Percentiles rank a stretch among this genome's conserved stretches.
These are phyloP conservation scores for Trametes cubensis DNA, from an alignment of 768 basidiomycete species.

Conservation along the genomic window DNA sequence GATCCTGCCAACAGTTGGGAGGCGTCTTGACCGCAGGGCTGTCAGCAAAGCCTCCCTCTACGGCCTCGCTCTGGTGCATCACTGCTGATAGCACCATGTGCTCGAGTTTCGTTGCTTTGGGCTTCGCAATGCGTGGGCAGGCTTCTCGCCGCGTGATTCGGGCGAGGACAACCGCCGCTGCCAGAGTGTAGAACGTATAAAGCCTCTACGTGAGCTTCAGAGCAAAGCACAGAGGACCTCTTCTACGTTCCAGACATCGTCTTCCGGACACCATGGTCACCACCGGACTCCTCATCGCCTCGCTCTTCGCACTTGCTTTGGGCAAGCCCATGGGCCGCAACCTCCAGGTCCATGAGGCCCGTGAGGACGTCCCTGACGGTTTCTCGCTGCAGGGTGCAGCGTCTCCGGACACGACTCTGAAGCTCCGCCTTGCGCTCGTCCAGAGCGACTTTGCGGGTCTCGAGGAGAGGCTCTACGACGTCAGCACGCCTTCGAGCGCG, in stretches of 20 bases:
- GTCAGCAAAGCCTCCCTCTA: neutral
- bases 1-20: constrained; percentile 8
- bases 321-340: constrained; percentile 24
- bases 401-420: constrained; percentile 32
- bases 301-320: constrained; percentile 20
- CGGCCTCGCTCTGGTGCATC: neutral
- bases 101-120: neutral
- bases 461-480: constrained; percentile 37
- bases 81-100: constrained; percentile 13
- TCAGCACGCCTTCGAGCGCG: constrained; percentile 39
- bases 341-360: constrained; percentile 33
- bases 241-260: neutral
- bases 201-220: neutral
- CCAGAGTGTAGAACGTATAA: neutral
- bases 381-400: constrained; percentile 33
- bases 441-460: constrained; percentile 40
- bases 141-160: neutral
- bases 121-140: neutral
- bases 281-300: constrained; percentile 11
- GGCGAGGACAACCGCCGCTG: constrained; percentile 1
- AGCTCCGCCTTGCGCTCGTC: constrained; percentile 39
- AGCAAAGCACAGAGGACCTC: neutral
- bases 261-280: constrained; percentile 14
- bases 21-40: constrained; percentile 3
- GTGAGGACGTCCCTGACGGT: constrained; percentile 29